Evolutionary conservation across 1,139 yeast species (phyloP).

Genomic region (Yamadazyma oceani): DNA sequence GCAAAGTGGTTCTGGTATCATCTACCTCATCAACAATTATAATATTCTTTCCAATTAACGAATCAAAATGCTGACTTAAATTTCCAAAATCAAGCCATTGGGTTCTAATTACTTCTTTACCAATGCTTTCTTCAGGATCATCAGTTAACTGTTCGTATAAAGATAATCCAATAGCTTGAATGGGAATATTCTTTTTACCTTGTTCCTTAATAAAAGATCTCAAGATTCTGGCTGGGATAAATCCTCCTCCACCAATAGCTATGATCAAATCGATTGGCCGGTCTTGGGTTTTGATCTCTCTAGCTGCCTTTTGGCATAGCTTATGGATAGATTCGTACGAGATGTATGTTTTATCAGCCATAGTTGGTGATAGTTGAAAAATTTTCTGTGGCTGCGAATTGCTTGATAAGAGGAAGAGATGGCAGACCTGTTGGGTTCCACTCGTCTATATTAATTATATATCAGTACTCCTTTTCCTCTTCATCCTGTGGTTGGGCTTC

Average conservation of each 20-base stretch:
- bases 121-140: conserved; percentile 47
- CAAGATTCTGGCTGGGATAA: conserved; percentile 64
- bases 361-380: conserved; percentile 3
- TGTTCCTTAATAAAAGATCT: conserved; percentile 58
- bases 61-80: conserved; percentile 51
- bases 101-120: conserved; percentile 61
- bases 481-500: conserved; percentile 16
- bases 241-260: conserved; percentile 72
- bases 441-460: no score
- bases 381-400: conserved; percentile 1
- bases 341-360: conserved; percentile 48
- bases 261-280: conserved; percentile 58
- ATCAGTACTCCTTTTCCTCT: conserved; percentile 14
- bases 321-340: conserved; percentile 65
- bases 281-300: conserved; percentile 36
- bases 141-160: conserved; percentile 57
- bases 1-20: conserved; percentile 66
- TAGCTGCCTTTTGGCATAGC: conserved; percentile 57
- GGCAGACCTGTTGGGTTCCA: no score
- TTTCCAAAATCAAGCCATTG: conserved; percentile 68
- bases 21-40: conserved; percentile 70
- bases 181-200: conserved; percentile 59
- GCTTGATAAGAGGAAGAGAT: not conserved
- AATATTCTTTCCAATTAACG: conserved; percentile 58
- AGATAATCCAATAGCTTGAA: conserved; percentile 64